phyloP scores from a whole-genome alignment of 1,139 yeast species.

The Yarrowia galli region DNA sequence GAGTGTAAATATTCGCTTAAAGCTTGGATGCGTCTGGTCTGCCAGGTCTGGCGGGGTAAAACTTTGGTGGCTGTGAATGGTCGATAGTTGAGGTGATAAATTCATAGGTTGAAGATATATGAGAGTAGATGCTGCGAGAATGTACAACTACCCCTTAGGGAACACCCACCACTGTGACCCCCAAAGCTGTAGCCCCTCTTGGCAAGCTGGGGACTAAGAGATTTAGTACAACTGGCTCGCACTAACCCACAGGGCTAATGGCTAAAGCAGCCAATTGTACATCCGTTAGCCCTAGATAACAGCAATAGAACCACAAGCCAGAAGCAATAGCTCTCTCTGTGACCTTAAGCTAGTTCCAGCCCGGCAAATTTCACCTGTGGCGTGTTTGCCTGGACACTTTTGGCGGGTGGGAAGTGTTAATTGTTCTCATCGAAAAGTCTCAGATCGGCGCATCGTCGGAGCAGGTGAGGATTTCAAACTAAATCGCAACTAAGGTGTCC shows the following conservation, averaged over 20 bases:
- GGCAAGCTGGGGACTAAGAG: background rate
- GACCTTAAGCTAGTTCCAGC: background rate
- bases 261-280: background rate
- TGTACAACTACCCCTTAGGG: too few species aligned
- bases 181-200: background rate
- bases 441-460: constrained; percentile 19
- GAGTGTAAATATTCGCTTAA: background rate
- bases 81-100: too few species aligned
- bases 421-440: constrained; percentile 4
- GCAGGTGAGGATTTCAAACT: background rate
- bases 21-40: background rate
- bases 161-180: too few species aligned
- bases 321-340: background rate
- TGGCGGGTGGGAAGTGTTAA: background rate
- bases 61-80: background rate
- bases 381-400: background rate
- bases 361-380: background rate
- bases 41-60: background rate
- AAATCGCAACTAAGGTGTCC: background rate
- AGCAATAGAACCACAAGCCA: background rate
- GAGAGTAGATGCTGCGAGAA: too few species aligned
- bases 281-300: background rate
- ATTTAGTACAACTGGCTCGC: background rate
- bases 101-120: too few species aligned
- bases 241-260: too few species aligned